Evolutionary conservation across 768 basidiomycete species (phyloP), one percentile per base, ranked within the genome.

Genomic region (Chalciporus sphaerocephalus): DNA sequence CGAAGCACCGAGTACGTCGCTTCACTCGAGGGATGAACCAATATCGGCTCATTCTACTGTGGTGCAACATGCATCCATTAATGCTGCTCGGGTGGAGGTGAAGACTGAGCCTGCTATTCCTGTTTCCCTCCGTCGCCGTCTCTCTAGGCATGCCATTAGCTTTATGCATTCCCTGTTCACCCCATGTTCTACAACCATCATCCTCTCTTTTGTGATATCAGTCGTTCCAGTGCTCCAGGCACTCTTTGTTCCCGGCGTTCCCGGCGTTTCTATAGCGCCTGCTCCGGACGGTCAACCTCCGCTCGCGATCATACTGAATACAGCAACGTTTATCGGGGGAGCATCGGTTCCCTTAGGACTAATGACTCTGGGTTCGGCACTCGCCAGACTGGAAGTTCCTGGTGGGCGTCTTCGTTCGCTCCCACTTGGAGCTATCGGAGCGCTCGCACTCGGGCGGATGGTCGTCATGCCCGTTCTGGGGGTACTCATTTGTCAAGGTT

Each of bases 241-340:
- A 0, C 69, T 87, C 4, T 85, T 87, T 51, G 67, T 82, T 2
- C 41, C 65, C 3, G 56, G 55, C 11, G 68, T 80, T 3, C 64
- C 71, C 1, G 69, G 71, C 1, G 64, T 69, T 1, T 51, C 64
- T 27, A 79, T 76, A 43, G 72, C 73, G 4, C 36, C 66, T 18
- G 80, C 81, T 0, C 85, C 85, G 0, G 85, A 87, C 51, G 83
- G 83, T 0, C 70, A 76, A 48, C 83, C 85, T 1, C 84, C 84
- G 0, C 75, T 87, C 15, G 73, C 79, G 0, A 74, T 87, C 50
- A 35, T 87, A 28, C 54, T 81, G 44, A 79, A 83, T 44, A 75
- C 78, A 0, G 64, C 76, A 0, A 61, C 66, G 1, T 86, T 87
- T 53, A 69, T 85, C 28, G 83, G 85, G 1, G 74, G 61, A 1